Evolutionary conservation across 805 yeast genomes (phyloP), one percentile per base, ranked within the genome.

Genomic region (Lipomyces yamanashiensis): DNA sequence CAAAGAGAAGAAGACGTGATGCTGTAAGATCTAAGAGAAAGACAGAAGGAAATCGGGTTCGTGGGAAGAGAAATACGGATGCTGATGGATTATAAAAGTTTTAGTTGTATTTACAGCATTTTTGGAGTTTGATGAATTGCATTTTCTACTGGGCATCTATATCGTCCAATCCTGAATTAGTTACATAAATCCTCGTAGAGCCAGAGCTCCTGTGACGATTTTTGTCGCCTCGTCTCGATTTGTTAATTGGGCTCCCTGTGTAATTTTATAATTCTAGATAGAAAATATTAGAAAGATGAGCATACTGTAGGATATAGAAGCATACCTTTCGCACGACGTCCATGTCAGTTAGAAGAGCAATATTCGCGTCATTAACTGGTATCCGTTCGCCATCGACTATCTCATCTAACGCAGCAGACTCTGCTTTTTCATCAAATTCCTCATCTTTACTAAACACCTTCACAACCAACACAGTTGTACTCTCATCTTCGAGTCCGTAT

Each of bases 1-100:
- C 92, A 74, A 87, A 88, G 72, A 82, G 87, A 69, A 82, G 89
- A 64, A 85, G 86, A 73, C 83, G 93, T 76, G 98, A 92, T 71
- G 89, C 84, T 5, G 54, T 82, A 57, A 82, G 92, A 70, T 85
- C 81, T 86, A 76, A 82, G 52, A 61, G 66, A 4, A 47, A 59
- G 13, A 43, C 61, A 23, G 63, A 58, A 63, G 64, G 71, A 21
- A 61, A 61, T 56, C 43, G 59, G 53, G 12, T 43, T 10, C 12
- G 43, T 45, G 41, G 39, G 39, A 15, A 17, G 33, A 41, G 51
- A 5, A 52, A 44, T 43, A 44, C 33, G 45, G 54, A 19, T 36
- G 40, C 9, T 10, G 60, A 48, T 9, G 54, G 6, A 23, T 44
- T 23, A 37, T 28, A n/a, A 45, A 34, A 10, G 19, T n/a, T 52